These are phyloP conservation scores for Protomyces macrosporus DNA, from an alignment of 1,139 yeast species.

Conservation along the genomic window DNA sequence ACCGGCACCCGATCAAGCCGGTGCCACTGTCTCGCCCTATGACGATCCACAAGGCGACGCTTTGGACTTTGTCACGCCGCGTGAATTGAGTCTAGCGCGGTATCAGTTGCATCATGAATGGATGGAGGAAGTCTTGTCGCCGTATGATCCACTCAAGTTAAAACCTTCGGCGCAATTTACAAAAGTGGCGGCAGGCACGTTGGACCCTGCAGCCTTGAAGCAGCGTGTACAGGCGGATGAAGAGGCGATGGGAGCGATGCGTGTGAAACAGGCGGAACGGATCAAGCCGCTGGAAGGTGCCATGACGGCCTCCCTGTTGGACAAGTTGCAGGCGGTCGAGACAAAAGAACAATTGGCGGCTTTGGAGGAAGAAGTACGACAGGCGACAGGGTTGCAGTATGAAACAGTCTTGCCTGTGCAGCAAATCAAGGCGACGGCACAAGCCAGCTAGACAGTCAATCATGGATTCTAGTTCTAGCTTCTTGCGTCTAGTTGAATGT, in stretches of 20 bases:
- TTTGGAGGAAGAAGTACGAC: not conserved
- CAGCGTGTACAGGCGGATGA: not conserved
- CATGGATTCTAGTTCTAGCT: no score
- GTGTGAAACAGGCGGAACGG: not conserved
- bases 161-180: not conserved
- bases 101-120: slow-evolving; percentile 45
- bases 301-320: not conserved
- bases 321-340: not conserved
- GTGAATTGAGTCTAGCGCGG: slow-evolving; percentile 44
- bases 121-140: slow-evolving; percentile 41
- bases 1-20: not conserved
- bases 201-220: not conserved
- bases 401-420: not conserved
- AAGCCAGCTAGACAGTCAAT: no score
- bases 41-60: slow-evolving; percentile 39
- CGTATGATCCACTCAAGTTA: not conserved
- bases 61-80: slow-evolving; percentile 41
- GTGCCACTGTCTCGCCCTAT: not conserved
- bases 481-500: not conserved
- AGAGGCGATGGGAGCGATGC: not conserved
- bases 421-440: not conserved
- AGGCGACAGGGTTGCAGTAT: not conserved
- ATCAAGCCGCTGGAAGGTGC: not conserved
- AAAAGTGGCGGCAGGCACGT: not conserved
- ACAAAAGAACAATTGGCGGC: not conserved